Evolutionary conservation across 2,329 filamentous ascomycete genomes (phyloP).

Genomic region (Akanthomyces dipterigenus): DNA sequence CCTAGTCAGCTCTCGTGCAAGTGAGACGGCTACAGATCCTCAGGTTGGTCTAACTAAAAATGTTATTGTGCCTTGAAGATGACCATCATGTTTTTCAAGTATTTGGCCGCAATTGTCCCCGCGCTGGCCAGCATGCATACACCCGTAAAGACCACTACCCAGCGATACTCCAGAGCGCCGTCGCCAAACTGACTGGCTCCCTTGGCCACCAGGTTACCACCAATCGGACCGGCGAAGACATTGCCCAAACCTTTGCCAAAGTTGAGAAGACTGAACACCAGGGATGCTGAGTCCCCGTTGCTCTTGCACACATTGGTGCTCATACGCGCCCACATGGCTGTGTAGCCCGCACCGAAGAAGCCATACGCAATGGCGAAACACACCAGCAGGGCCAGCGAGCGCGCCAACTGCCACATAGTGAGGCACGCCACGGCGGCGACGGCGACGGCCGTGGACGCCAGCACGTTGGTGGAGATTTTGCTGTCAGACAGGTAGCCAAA

Average conservation of each 20-base stretch:
- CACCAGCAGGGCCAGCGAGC: conserved; percentile 36
- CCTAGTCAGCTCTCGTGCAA: no score
- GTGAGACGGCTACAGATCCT: no score
- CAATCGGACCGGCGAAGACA: conserved; percentile 24
- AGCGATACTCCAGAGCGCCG: background rate
- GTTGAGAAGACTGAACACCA: conserved; percentile 22
- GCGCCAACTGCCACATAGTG: conserved; percentile 45
- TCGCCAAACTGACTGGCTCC: background rate
- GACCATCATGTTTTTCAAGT: background rate
- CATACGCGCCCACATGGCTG: conserved; percentile 21
- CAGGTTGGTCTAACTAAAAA: no score
- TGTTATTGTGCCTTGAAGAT: background rate
- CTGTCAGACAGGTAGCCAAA: conserved; percentile 45
- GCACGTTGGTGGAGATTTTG: conserved; percentile 18
- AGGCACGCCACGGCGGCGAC: conserved; percentile 41
- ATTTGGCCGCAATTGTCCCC: background rate
- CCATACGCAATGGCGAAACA: conserved; percentile 46
- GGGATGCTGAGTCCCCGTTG: conserved; percentile 21
- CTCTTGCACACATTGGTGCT: conserved; percentile 21
- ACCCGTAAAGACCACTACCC: conserved; percentile 4
- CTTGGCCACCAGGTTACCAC: conserved; percentile 19
- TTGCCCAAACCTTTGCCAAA: conserved; percentile 27
- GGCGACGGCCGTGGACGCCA: conserved; percentile 33
- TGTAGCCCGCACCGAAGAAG: conserved; percentile 27
- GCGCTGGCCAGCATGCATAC: conserved; percentile 7